phyloP scores from a whole-genome alignment of 225 moss, liverwort and hornwort genomes.

The Neckera pumila region DNA sequence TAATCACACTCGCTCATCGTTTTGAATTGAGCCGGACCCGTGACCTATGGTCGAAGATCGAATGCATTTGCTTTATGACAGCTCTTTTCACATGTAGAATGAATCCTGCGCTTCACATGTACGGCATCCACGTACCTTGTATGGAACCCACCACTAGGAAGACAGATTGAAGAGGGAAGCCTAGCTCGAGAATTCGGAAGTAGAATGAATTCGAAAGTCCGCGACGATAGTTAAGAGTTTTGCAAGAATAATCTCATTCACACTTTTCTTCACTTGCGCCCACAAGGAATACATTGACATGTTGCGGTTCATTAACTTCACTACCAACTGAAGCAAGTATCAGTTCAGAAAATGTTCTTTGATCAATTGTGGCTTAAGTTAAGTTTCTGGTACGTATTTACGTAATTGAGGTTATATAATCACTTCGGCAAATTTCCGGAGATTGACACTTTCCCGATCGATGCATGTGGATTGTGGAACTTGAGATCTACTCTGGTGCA shows the following conservation, averaged over 20 bases:
- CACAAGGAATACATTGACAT: neutral
- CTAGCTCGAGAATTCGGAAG: neutral
- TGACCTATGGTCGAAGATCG: neutral
- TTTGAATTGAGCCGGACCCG: neutral
- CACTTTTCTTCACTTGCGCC: neutral
- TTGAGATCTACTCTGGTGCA: neutral
- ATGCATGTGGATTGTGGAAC: too few species aligned
- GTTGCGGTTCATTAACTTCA: neutral
- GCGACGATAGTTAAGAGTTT: neutral
- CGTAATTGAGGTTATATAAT: neutral
- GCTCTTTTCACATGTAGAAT: neutral
- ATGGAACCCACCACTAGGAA: neutral
- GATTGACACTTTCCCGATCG: neutral
- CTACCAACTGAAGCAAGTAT: neutral
- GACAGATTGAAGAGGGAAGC: neutral
- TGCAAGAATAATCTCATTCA: neutral
- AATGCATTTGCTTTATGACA: neutral
- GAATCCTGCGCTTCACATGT: neutral
- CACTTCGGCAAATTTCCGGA: neutral
- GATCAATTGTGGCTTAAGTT: neutral
- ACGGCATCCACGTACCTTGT: neutral
- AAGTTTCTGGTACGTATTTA: neutral
- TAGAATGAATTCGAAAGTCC: neutral
- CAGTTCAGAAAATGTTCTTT: neutral
- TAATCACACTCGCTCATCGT: neutral